Evolutionary conservation across 202 grass and related monocot species (phyloP).

Genomic region (Panicum virgatum): DNA sequence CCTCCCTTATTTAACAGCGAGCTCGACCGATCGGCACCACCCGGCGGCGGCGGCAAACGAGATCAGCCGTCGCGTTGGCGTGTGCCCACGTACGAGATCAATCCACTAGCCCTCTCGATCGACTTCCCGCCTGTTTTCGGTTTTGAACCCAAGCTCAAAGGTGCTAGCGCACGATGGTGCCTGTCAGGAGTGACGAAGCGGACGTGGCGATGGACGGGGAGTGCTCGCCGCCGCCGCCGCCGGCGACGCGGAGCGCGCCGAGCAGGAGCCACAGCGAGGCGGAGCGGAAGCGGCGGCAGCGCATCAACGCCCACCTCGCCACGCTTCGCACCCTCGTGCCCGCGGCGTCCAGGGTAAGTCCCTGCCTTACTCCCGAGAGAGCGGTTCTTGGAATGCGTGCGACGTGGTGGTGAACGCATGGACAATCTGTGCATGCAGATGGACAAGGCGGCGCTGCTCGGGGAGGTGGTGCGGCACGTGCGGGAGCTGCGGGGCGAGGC

Average conservation of each 20-base stretch:
- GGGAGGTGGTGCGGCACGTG: slow-evolving; percentile 92
- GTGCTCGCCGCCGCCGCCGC: slow-evolving; percentile 15
- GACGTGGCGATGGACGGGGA: slow-evolving; percentile 24
- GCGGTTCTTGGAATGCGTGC: not conserved
- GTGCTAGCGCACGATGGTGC: no score
- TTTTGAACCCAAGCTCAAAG: slow-evolving; percentile 32
- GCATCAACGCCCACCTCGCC: slow-evolving; percentile 92
- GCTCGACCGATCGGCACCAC: not conserved
- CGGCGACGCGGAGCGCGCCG: slow-evolving; percentile 12
- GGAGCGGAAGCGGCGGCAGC: slow-evolving; percentile 86
- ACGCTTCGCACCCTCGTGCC: slow-evolving; percentile 85
- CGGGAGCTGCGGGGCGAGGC: slow-evolving; percentile 64
- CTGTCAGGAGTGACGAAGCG: not conserved
- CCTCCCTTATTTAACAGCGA: slow-evolving; percentile 18
- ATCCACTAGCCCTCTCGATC: not conserved
- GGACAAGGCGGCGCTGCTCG: slow-evolving; percentile 95
- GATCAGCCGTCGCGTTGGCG: not conserved
- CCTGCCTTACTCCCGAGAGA: not conserved
- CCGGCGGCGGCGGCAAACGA: not conserved
- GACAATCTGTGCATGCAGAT: slow-evolving; percentile 47
- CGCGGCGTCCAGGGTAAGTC: slow-evolving; percentile 63
- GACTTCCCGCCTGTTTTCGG: slow-evolving; percentile 43
- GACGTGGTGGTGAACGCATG: not conserved
- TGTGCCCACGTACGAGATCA: not conserved
- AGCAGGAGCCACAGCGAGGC: slow-evolving; percentile 89